Evolutionary conservation across 129 eudicot species (phyloP).

Genomic region (Flaveria trinervia): DNA sequence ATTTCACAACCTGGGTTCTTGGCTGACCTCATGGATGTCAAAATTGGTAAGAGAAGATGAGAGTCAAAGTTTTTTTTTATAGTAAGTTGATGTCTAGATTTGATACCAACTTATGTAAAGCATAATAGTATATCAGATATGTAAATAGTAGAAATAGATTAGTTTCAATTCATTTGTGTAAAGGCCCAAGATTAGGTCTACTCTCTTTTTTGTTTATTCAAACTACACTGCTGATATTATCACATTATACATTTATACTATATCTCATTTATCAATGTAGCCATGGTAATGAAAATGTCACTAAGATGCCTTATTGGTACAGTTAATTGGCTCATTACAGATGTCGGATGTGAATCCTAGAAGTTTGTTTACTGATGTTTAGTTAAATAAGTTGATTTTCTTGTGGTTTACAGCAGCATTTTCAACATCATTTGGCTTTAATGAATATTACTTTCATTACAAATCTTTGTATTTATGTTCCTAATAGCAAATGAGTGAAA

Average conservation of each 20-base stretch:
- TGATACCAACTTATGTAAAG: conserved; percentile 27
- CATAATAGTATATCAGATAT: conserved; percentile 6
- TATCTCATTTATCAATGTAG: too few relatives aligned
- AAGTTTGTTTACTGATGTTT: conserved; percentile 11
- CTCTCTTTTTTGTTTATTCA: too few relatives aligned
- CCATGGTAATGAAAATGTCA: too few relatives aligned
- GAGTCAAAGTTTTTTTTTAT: conserved; percentile 39
- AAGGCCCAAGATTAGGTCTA: too few relatives aligned
- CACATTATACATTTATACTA: too few relatives aligned
- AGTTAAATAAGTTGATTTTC: too few relatives aligned
- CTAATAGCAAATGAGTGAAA: neutral
- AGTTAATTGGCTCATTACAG: too few relatives aligned
- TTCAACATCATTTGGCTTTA: too few relatives aligned
- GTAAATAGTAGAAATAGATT: conserved; percentile 1
- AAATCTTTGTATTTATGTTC: neutral
- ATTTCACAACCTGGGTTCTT: conserved; percentile 67
- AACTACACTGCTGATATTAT: too few relatives aligned
- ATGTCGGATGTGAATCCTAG: conserved; percentile 7
- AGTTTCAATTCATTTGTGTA: neutral
- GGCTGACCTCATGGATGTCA: conserved; percentile 67
- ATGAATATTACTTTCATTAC: too few relatives aligned
- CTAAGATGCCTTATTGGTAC: too few relatives aligned
- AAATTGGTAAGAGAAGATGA: conserved; percentile 40
- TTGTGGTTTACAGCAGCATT: too few relatives aligned
- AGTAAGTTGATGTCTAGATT: conserved; percentile 14